Conservation (phyloP, 2,329 filamentous ascomycete genomes). For the Penicillium expansum region DNA sequence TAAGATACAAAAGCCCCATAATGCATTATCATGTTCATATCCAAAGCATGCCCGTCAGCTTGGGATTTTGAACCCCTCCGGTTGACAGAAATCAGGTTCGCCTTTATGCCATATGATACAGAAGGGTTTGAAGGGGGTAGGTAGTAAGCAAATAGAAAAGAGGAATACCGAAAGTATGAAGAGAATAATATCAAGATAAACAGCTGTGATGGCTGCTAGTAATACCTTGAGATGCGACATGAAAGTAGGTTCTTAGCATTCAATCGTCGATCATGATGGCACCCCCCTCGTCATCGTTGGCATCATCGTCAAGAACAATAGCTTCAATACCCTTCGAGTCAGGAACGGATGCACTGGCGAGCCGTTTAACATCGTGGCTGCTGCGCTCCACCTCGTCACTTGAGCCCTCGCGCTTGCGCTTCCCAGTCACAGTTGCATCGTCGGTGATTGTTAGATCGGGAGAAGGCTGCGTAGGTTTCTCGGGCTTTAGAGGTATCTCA, state of each 20-base stretch:
- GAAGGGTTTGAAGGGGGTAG: not conserved
- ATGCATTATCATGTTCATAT: not conserved
- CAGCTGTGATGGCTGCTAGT: not conserved
- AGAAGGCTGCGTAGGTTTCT: conserved; percentile 31
- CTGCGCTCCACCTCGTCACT: conserved; percentile 37
- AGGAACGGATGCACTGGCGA: conserved; percentile 35
- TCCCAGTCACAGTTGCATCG: conserved; percentile 27
- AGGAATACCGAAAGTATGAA: conserved; percentile 11
- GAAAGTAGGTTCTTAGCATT: conserved; percentile 17
- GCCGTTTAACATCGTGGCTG: conserved; percentile 40
- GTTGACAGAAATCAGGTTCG: conserved; percentile 3
- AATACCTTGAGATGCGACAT: not conserved
- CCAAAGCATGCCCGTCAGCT: not conserved
- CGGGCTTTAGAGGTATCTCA: conserved; percentile 50
- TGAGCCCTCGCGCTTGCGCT: conserved; percentile 48
- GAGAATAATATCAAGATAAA: not conserved
- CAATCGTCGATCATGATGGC: conserved; percentile 66
- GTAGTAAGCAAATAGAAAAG: not conserved
- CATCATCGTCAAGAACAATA: conserved; percentile 47
- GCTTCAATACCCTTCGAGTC: conserved; percentile 42
- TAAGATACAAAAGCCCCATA: not conserved
- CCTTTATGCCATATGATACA: conserved; percentile 21
- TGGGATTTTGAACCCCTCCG: not conserved
- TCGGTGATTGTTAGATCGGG: conserved; percentile 26
- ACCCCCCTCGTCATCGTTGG: conserved; percentile 47